These are phyloP conservation scores for Calonectria honghensis DNA, from an alignment of 2,329 filamentous ascomycete genomes.

Conservation along the genomic window DNA sequence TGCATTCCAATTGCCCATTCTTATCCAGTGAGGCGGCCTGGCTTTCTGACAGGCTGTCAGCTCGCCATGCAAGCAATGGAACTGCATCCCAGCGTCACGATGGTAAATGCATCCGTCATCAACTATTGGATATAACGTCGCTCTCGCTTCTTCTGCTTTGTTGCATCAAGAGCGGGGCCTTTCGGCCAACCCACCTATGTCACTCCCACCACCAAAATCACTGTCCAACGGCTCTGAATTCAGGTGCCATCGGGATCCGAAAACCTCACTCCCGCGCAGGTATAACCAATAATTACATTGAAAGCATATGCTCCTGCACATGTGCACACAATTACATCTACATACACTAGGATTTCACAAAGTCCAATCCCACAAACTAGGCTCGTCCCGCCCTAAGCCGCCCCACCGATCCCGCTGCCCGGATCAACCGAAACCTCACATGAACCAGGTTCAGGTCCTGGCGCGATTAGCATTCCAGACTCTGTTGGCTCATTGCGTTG, in stretches of 20 bases:
- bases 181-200: conserved; percentile 41
- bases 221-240: conserved; percentile 2
- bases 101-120: conserved; percentile 41
- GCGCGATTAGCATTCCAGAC: conserved; percentile 29
- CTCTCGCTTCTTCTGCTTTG: conserved; percentile 39
- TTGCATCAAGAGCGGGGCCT: conserved; percentile 41
- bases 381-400: conserved; percentile 53
- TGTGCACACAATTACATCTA: not conserved
- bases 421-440: conserved; percentile 48
- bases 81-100: conserved; percentile 48
- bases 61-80: conserved; percentile 56
- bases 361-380: conserved; percentile 46
- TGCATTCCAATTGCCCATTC: conserved; percentile 45
- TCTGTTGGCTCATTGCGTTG: conserved; percentile 28
- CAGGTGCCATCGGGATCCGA: conserved; percentile 28
- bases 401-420: conserved; percentile 51
- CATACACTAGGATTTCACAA: conserved; percentile 2
- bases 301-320: conserved; percentile 9
- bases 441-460: conserved; percentile 39
- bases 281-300: conserved; percentile 22
- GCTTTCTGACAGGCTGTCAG: conserved; percentile 53
- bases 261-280: conserved; percentile 15
- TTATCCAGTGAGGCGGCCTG: conserved; percentile 52
- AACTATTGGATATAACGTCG: conserved; percentile 34
- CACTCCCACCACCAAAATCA: conserved; percentile 13